These are phyloP conservation scores for Pseudozyma hubeiensis DNA, from an alignment of 1,284 basidiomycete genomes.

Conservation along the genomic window DNA sequence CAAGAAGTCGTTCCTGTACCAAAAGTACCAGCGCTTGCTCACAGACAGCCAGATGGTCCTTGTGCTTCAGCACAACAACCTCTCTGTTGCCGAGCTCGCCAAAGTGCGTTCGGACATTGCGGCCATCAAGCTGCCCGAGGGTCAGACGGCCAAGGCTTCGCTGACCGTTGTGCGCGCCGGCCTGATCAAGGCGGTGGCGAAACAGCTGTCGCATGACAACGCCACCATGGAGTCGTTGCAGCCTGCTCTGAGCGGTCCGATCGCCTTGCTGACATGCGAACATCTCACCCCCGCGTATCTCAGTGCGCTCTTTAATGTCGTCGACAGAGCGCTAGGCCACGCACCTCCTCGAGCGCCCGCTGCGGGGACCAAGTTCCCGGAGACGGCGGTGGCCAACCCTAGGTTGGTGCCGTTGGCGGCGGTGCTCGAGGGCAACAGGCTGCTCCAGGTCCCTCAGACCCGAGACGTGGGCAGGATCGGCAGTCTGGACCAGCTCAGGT, in stretches of 20 bases:
- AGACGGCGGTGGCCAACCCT: conserved; percentile 46
- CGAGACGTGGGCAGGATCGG: conserved; percentile 56
- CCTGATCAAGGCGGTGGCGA: conserved; percentile 42
- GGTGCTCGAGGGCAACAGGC: conserved; percentile 49
- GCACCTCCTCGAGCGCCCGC: conserved; percentile 34
- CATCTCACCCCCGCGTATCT: conserved; percentile 56
- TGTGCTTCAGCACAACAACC: conserved; percentile 62
- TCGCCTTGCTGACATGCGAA: conserved; percentile 60
- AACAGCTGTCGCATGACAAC: conserved; percentile 22
- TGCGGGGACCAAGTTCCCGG: conserved; percentile 12
- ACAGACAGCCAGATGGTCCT: conserved; percentile 49
- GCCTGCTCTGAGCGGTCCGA: conserved; percentile 54
- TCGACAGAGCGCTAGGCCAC: conserved; percentile 55
- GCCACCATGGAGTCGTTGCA: conserved; percentile 28
- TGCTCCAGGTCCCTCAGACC: conserved; percentile 55
- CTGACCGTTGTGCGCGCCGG: conserved; percentile 55
- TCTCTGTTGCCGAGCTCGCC: conserved; percentile 53
- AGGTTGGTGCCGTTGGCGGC: conserved; percentile 57
- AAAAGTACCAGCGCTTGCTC: conserved; percentile 57
- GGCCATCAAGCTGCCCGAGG: conserved; percentile 45
- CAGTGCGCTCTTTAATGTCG: conserved; percentile 52
- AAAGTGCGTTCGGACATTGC: conserved; percentile 54
- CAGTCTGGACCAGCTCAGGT: conserved; percentile 51
- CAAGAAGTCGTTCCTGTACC: conserved; percentile 58
- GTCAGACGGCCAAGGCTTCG: conserved; percentile 27